phyloP scores from a whole-genome alignment of 345 rosid genomes.

The Citrus medica region DNA sequence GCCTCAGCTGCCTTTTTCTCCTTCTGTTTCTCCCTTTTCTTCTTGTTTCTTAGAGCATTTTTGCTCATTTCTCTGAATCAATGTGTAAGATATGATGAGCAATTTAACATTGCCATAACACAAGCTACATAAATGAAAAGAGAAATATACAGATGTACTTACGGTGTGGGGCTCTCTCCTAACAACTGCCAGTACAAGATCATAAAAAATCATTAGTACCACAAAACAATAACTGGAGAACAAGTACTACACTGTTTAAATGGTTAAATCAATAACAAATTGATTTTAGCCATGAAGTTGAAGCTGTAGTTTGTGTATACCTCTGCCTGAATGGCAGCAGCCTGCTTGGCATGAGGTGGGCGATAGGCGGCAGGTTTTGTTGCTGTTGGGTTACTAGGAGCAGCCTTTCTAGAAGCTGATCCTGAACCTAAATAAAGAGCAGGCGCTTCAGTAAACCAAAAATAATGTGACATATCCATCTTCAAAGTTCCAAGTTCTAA shows the following conservation, averaged over 20 bases:
- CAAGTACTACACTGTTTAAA: neutral
- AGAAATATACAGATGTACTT: conserved; percentile 31
- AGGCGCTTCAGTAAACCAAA: too few species aligned
- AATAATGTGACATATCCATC: neutral
- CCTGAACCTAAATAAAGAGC: neutral
- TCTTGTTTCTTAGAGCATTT: conserved; percentile 83
- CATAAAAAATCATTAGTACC: conserved; percentile 28
- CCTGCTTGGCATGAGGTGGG: conserved; percentile 86
- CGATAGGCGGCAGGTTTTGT: conserved; percentile 90
- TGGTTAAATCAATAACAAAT: neutral
- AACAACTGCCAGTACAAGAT: conserved; percentile 52
- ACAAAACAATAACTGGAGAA: neutral
- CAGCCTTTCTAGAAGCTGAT: conserved; percentile 13
- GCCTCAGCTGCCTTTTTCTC: conserved; percentile 71
- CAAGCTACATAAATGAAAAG: neutral
- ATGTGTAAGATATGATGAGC: neutral
- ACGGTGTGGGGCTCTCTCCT: conserved; percentile 62
- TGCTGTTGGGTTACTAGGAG: conserved; percentile 35
- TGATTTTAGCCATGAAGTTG: neutral
- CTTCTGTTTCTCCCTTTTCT: conserved; percentile 77
- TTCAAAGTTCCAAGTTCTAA: neutral
- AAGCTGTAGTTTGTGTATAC: conserved; percentile 33
- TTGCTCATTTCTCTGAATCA: conserved; percentile 73
- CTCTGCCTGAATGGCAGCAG: conserved; percentile 84
- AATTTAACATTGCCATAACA: neutral